Base-by-base conservation (phyloP, 768 basidiomycete species). In the Gymnopilus junonius region DNA sequence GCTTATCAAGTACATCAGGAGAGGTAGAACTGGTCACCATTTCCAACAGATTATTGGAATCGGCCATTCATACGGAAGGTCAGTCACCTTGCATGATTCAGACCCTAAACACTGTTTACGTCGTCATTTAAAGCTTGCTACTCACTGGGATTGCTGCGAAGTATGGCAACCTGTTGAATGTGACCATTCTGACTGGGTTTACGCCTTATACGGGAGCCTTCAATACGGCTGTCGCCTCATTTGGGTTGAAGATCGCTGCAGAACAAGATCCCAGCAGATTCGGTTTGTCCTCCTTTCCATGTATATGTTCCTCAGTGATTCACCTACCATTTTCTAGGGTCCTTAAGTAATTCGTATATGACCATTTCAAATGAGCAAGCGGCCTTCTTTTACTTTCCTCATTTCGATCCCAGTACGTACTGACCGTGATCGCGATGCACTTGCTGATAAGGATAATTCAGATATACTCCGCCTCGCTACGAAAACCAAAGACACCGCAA, bases 21-120 rank as follows among this genome's bases (percentile, higher is more conserved):
- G 39, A 12, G 62, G 45, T 3, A 53, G 32, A 14, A 29, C 55
- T n/a, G 67, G 65, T 2, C 31, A 50, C 20, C 11, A 29, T 8
- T 67, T 67, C 51, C 57, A 35, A 27, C 59, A 60, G 27, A 50
- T 71, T 23, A 58, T 73, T n/a, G 70, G 64, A 25, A 48, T 73
- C 17, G 72, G 72, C 17, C 72, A 73, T 50, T 71, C 70, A 8
- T 70, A 64, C 55, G 70, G 72, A 50, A 70, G 70, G 72, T 70
- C 12, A 10, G 69, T 42, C 12, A 29, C n/a, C n/a, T n/a, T 35
- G 17, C 15, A 14, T 15, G 29, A 39, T n/a, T 21, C 17, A 3
- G 12, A 7, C 6, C 23, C 15, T 58, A 15, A 8, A 15, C 25
- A 2, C 27, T 31, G 8, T n/a, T 35, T 15, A 23, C 25, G 32